phyloP scores from a whole-genome alignment of 208 protist species.

The Sergeia podlipaevii region DNA sequence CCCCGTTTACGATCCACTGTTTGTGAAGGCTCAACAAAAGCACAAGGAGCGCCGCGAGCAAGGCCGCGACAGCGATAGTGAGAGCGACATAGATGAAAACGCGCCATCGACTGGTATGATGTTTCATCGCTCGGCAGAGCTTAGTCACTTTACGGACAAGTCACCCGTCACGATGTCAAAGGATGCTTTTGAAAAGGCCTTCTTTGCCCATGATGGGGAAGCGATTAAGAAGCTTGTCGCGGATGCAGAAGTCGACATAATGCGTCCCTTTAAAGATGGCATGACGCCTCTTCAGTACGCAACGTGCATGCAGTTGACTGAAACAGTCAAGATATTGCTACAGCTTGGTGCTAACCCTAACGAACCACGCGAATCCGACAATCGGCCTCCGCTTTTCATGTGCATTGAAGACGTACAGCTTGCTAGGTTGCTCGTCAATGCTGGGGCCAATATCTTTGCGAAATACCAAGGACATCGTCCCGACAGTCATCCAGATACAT shows the following conservation, averaged over 20 bases:
- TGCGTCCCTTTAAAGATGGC: constrained; percentile 39
- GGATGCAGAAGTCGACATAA: constrained; percentile 49
- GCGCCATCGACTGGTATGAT: constrained; percentile 64
- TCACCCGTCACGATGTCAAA: constrained; percentile 50
- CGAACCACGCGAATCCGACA: constrained; percentile 50
- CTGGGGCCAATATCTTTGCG: constrained; percentile 61
- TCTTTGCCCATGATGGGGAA: constrained; percentile 43
- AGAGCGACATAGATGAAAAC: constrained; percentile 77
- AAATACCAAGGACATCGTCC: constrained; percentile 72
- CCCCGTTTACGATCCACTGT: constrained; percentile 42
- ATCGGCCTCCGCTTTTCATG: constrained; percentile 85
- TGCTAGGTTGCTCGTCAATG: constrained; percentile 58
- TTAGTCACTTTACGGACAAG: constrained; percentile 51
- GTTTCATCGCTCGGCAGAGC: constrained; percentile 79
- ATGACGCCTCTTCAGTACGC: constrained; percentile 88
- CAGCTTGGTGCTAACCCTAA: constrained; percentile 76
- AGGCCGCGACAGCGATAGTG: constrained; percentile 81
- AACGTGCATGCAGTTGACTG: constrained; percentile 49
- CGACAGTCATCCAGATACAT: constrained; percentile 76
- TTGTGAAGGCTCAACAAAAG: constrained; percentile 33
- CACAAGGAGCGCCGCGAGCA: constrained; percentile 46
- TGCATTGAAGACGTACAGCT: constrained; percentile 66
- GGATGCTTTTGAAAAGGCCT: constrained; percentile 49
- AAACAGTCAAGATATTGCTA: constrained; percentile 52
- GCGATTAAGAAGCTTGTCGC: constrained; percentile 42